These are phyloP conservation scores for Vitis hybrid DNA, from an alignment of 177 flowering plant species.

Conservation along the genomic window DNA sequence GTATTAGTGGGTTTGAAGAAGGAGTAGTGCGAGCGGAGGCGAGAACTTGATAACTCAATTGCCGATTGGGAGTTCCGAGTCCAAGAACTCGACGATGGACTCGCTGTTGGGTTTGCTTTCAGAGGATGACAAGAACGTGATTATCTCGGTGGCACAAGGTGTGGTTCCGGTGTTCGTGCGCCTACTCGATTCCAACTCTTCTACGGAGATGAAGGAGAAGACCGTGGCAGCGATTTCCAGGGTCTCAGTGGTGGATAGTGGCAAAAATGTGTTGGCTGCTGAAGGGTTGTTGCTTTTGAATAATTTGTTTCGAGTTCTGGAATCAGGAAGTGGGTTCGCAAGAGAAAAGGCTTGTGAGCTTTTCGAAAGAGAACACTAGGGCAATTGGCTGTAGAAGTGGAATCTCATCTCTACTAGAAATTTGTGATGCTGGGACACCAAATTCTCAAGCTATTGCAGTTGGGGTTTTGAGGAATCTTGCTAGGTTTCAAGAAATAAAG, in stretches of 20 bases:
- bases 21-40: conserved; percentile 36
- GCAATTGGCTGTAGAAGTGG: conserved; percentile 81
- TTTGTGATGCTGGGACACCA: conserved; percentile 78
- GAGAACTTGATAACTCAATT: conserved; percentile 66
- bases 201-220: conserved; percentile 69
- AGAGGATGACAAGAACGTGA: conserved; percentile 82
- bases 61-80: conserved; percentile 70
- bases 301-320: conserved; percentile 71
- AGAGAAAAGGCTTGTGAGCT: conserved; percentile 81
- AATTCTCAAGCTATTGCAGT: conserved; percentile 78
- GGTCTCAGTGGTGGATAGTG: conserved; percentile 71
- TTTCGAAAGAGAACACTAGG: conserved; percentile 77
- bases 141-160: conserved; percentile 86
- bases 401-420: conserved; percentile 71
- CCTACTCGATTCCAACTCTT: conserved; percentile 59
- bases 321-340: conserved; percentile 73
- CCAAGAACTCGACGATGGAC: conserved; percentile 67
- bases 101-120: conserved; percentile 47
- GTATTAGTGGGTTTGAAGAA: conserved; percentile 23
- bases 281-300: conserved; percentile 75
- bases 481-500: conserved; percentile 49
- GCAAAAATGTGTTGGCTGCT: conserved; percentile 61
- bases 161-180: conserved; percentile 69
- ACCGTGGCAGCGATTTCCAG: conserved; percentile 69
- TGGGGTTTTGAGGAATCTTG: conserved; percentile 72